Evolutionary conservation across 1,139 yeast genomes (phyloP).

Genomic region (Geotrichum fermentans): DNA sequence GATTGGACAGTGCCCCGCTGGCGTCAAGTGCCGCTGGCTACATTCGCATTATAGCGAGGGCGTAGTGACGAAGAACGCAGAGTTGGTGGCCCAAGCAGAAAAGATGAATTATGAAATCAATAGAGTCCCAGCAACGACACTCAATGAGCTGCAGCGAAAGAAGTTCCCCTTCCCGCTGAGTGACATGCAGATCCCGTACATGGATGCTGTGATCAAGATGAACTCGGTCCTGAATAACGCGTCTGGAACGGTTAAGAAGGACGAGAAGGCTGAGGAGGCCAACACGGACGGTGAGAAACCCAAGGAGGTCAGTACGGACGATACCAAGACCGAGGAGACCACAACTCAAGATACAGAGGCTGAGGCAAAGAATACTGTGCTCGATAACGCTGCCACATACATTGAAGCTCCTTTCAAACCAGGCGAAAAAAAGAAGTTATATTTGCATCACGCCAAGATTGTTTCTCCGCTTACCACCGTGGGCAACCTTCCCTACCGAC

Average conservation of each 20-base stretch:
- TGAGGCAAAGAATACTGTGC: constrained; percentile 27
- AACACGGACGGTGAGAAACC: constrained; percentile 7
- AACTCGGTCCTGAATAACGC: constrained; percentile 17
- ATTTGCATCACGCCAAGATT: constrained; percentile 70
- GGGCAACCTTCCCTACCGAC: constrained; percentile 91
- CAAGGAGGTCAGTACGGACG: neutral
- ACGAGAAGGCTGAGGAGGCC: neutral
- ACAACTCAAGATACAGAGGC: neutral
- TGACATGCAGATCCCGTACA: constrained; percentile 49
- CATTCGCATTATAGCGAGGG: constrained; percentile 54
- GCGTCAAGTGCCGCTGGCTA: constrained; percentile 89
- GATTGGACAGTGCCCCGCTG: constrained; percentile 87
- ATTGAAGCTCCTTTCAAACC: constrained; percentile 74
- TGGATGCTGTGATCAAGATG: constrained; percentile 47
- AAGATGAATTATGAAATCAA: constrained; percentile 63
- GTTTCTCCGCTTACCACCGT: constrained; percentile 96
- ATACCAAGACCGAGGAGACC: neutral
- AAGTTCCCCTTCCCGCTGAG: constrained; percentile 55
- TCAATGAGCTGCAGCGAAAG: constrained; percentile 58
- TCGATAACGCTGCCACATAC: constrained; percentile 48
- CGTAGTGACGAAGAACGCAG: constrained; percentile 33
- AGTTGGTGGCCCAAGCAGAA: constrained; percentile 38
- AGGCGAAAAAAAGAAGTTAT: constrained; percentile 71
- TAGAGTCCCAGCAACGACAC: constrained; percentile 50
- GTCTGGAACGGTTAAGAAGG: constrained; percentile 9